Evolutionary conservation across 2,329 filamentous ascomycete species (phyloP), one percentile per base, ranked within the genome.

Genomic region (Myriosclerotinia scirpicola): DNA sequence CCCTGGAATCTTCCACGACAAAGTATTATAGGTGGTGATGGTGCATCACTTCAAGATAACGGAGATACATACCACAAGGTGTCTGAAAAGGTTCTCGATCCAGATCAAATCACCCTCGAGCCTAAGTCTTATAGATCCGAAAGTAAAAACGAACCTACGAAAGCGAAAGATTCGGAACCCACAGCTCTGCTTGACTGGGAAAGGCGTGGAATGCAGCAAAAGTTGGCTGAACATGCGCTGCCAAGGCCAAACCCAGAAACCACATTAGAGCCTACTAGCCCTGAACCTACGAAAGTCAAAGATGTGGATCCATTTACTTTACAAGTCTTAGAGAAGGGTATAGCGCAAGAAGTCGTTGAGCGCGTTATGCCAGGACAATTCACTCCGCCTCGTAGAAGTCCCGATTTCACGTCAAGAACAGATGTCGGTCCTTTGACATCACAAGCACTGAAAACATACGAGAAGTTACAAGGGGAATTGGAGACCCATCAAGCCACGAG

Each of bases 1-100:
- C 63, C 63, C 42, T 65, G 63, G 63, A 58, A 65, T 17, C 54
- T 65, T 60, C 63, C 63, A 22, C 63, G 63, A 17, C 63, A 60
- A 60, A 65, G 54, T 52, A 48, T 40, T 8, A 50, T 65, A 36
- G 44, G 26, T 26, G 42, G 62, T 20, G 34, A 64, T 15, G 12
- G 15, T 17, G 9, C 26, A 55, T 36, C 36, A 7, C 30, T 30
- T 17, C 58, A 26, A 12, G 44, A 50, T 14, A 36, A 44, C 14
- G 44, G 63, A 53, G 63, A 65, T 6, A 53, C 22, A 22, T 14
- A 22, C 46, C 15, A 9, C 17, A 59, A 15, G n/a, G 12, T 30
- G 26, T 38, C 55, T 7, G 55, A 55, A 14, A 58, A 42, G 36
- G 34, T 30, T 30, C 34, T 60, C 22, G 63, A 65, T 42, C 63